These are phyloP conservation scores for Volvariella surrecta DNA, from an alignment of 1,284 basidiomycete species.

Conservation along the genomic window DNA sequence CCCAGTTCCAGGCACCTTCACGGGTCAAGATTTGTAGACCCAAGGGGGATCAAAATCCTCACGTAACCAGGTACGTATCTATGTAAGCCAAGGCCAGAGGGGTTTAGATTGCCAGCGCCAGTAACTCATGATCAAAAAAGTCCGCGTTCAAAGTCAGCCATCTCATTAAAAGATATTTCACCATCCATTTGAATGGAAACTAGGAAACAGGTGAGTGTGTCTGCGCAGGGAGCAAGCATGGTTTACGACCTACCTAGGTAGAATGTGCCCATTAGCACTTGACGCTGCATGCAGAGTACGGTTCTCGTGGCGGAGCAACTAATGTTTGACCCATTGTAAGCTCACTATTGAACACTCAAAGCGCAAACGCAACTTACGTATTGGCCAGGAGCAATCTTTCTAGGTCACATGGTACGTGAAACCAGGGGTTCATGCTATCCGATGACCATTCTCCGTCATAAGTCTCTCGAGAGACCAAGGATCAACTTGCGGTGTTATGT, in stretches of 20 bases:
- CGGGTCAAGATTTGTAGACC: constrained; percentile 10
- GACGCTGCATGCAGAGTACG: constrained; percentile 25
- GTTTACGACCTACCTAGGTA: constrained; percentile 13
- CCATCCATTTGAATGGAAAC: constrained; percentile 23
- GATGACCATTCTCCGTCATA: constrained; percentile 28
- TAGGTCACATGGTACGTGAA: constrained; percentile 25
- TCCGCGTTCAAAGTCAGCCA: background rate
- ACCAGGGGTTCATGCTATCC: constrained; percentile 21
- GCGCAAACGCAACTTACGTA: constrained; percentile 18
- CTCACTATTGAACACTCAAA: background rate
- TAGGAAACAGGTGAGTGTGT: constrained; percentile 1
- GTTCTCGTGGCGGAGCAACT: constrained; percentile 29
- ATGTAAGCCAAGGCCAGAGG: constrained; percentile 27
- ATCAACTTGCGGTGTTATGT: too few relatives aligned
- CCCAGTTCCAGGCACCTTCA: constrained; percentile 11
- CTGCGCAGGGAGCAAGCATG: background rate
- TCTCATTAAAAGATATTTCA: too few relatives aligned
- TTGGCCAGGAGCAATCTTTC: constrained; percentile 23
- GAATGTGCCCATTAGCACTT: constrained; percentile 25
- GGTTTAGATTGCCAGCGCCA: constrained; percentile 23
- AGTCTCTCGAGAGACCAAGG: constrained; percentile 22
- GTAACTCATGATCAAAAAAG: constrained; percentile 15
- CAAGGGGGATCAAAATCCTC: too few relatives aligned
- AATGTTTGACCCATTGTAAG: background rate
- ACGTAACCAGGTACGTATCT: too few relatives aligned